Conservation (phyloP, 352 stramenopile genomes). For the Thalassiosira livingstoniorum region DNA sequence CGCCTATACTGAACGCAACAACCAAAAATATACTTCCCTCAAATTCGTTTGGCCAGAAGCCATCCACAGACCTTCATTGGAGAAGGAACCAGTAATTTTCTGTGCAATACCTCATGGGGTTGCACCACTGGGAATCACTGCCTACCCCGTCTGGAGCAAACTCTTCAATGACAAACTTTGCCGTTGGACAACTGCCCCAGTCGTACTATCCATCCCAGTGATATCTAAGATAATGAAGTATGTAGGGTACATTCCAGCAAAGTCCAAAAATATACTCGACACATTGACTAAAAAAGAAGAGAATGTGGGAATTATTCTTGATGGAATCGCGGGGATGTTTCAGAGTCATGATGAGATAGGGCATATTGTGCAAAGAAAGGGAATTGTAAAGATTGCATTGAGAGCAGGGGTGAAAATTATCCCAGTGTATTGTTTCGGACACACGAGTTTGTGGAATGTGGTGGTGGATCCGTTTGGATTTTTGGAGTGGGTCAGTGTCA, state of each 20-base stretch:
- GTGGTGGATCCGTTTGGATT: slow-evolving; percentile 76
- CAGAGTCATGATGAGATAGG: slow-evolving; percentile 65
- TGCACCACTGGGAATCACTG: slow-evolving; percentile 70
- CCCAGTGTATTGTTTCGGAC: slow-evolving; percentile 78
- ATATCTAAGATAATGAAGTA: slow-evolving; percentile 62
- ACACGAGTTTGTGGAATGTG: slow-evolving; percentile 66
- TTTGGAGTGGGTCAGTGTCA: slow-evolving; percentile 61
- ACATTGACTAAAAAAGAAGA: slow-evolving; percentile 71
- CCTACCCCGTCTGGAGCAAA: slow-evolving; percentile 77
- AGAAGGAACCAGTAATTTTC: slow-evolving; percentile 64
- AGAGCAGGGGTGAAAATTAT: slow-evolving; percentile 64
- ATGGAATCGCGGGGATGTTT: slow-evolving; percentile 83
- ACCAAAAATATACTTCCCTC: slow-evolving; percentile 67
- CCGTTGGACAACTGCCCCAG: slow-evolving; percentile 70
- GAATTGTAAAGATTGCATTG: slow-evolving; percentile 79
- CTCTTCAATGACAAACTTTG: slow-evolving; percentile 71
- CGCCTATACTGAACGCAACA: slow-evolving; percentile 73
- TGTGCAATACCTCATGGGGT: slow-evolving; percentile 70
- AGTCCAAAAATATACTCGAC: slow-evolving; percentile 67
- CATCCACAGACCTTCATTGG: slow-evolving; percentile 48
- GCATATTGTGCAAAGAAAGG: slow-evolving; percentile 68
- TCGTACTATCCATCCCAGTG: slow-evolving; percentile 71
- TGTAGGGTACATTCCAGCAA: slow-evolving; percentile 79
- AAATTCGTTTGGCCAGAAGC: slow-evolving; percentile 68
- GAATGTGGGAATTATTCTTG: slow-evolving; percentile 79